These are phyloP conservation scores for Ganoderma meredithae DNA, from an alignment of 1,284 basidiomycete genomes.

Conservation along the genomic window DNA sequence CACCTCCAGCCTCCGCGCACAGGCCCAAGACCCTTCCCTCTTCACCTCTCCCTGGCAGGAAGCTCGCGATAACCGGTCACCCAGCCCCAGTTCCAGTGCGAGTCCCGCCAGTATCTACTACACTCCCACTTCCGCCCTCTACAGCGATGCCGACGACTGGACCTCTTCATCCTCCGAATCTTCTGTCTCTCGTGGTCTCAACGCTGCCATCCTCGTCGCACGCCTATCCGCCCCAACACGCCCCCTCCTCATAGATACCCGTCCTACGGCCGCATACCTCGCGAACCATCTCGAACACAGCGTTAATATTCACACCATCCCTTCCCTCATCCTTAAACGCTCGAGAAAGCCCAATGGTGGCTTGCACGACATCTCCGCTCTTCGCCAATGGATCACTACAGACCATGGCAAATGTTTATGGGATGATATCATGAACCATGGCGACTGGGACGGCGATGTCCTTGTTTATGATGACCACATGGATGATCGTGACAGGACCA, in stretches of 20 bases:
- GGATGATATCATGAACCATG: conserved; percentile 62
- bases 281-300: conserved; percentile 69
- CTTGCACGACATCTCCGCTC: conserved; percentile 67
- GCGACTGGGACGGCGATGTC: conserved; percentile 75
- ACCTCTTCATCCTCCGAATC: conserved; percentile 37
- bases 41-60: conserved; percentile 39
- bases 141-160: conserved; percentile 37
- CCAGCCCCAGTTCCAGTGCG: conserved; percentile 57
- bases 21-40: conserved; percentile 40
- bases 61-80: conserved; percentile 44
- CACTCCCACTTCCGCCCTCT: conserved; percentile 59
- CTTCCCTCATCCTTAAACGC: conserved; percentile 87
- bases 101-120: conserved; percentile 61
- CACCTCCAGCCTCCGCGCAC: conserved; percentile 31
- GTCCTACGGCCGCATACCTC: conserved; percentile 71
- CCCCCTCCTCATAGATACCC: conserved; percentile 82
- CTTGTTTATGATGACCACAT: conserved; percentile 81
- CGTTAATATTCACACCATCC: conserved; percentile 80
- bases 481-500: conserved; percentile 65
- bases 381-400: conserved; percentile 82
- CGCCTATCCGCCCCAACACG: conserved; percentile 58
- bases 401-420: conserved; percentile 72
- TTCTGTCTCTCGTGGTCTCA: conserved; percentile 48
- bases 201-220: conserved; percentile 55
- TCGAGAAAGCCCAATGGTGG: conserved; percentile 70